Conservation (phyloP, 23 red algal species). For the Gracilaria vermiculophylla region DNA sequence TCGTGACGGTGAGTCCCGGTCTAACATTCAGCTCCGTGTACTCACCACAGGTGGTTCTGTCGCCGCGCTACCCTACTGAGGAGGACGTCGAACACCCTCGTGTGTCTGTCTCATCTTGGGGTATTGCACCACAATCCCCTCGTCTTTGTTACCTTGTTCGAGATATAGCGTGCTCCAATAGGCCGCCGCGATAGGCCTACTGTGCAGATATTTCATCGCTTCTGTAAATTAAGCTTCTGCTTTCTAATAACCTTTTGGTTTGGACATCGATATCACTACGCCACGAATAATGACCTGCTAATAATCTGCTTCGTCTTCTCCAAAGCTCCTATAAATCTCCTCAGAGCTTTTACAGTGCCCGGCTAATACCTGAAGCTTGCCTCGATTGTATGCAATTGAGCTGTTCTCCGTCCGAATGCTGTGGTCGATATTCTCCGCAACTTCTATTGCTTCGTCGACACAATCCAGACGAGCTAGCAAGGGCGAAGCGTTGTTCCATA, state of each 20-base stretch:
- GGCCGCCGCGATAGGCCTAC: conserved; percentile 29
- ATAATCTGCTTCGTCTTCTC: conserved; percentile 39
- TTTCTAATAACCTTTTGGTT: conserved; percentile 3
- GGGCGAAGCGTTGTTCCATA: conserved; percentile 56
- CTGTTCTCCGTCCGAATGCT: background rate
- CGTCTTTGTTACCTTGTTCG: conserved; percentile 5
- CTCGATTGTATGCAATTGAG: conserved; percentile 46
- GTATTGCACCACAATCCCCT: too few species aligned
- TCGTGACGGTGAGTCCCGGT: too few species aligned
- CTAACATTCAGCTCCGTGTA: too few species aligned
- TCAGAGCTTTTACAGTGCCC: background rate
- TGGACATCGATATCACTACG: conserved; percentile 17
- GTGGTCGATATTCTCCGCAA: conserved; percentile 26
- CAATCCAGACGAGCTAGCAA: conserved; percentile 28
- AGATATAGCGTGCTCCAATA: conserved; percentile 21
- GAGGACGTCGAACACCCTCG: too few species aligned
- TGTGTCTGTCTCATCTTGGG: too few species aligned
- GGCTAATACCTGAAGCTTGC: conserved; percentile 17
- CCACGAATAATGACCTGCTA: conserved; percentile 33
- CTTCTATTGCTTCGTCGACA: conserved; percentile 38
- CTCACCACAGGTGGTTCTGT: too few species aligned
- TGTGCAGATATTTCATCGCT: conserved; percentile 21
- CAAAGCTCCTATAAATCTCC: conserved; percentile 23
- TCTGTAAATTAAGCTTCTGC: conserved; percentile 41
- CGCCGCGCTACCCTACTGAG: too few species aligned